Base-by-base conservation (phyloP, 2,329 filamentous ascomycete species). In the Fusarium sulawesiense region DNA sequence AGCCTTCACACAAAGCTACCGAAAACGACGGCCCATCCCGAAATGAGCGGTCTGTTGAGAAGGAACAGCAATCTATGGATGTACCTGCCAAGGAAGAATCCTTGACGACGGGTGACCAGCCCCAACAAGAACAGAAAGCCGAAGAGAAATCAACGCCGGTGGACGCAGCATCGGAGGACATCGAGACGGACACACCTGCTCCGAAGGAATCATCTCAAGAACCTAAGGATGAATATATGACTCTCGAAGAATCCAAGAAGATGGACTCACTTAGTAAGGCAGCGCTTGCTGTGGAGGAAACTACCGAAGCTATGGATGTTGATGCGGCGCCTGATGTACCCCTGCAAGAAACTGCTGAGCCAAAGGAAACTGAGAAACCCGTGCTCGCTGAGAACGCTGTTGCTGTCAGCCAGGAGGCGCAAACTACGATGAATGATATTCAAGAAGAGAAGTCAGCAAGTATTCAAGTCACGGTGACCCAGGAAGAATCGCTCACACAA, bases 281-380 rank as follows among this genome's bases (percentile, higher is more conserved):
- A 51, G 25, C 34, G 16, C 29, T 54, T 40, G 21, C 47, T n/a
- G 40, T 29, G 10, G 53, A 66, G 30, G 54, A 55, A 55, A 21
- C 53, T 13, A 29, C 42, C 49, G 66, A 74, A n/a, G 60, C 60
- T 44, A 74, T 75, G 73, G 73, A 75, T 7, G 30, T 75, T 40
- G 70, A 75, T 44, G 56, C 66, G 50, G 30, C 42, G 18, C 44
- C 46, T 23, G 62, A 51, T 30, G n/a, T 16, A 25, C 25, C 44
- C 20, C 21, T 30, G 16, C 44, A 56, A 16, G 30, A 58, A 27
- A 21, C 46, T n/a, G 18, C 46, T 6, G 46, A 57, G n/a, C 49
- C 45, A 50, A 56, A 48, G 27, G 47, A 56, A 27, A 54, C 54
- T 7, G 29, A 59, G 44, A 44, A 48, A 16, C 41, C 53, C 29